These are phyloP conservation scores for Tuber indicum DNA, from an alignment of 495 filamentous ascomycete species.

Conservation along the genomic window DNA sequence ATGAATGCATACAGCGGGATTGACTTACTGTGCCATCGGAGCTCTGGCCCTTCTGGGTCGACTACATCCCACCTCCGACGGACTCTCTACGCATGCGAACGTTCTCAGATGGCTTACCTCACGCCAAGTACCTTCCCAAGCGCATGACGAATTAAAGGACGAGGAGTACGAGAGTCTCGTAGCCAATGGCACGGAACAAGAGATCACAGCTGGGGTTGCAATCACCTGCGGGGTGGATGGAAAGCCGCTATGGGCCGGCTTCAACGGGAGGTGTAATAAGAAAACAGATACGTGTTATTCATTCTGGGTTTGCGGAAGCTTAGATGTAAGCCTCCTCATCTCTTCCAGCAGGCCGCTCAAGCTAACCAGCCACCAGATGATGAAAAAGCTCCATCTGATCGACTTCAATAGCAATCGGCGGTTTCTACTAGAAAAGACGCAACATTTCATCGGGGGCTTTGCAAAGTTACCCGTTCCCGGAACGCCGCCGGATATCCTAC, in stretches of 20 bases:
- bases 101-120: constrained; percentile 61
- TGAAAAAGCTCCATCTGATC: constrained; percentile 58
- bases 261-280: constrained; percentile 88
- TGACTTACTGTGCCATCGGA: constrained; percentile 75
- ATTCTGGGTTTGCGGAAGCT: constrained; percentile 76
- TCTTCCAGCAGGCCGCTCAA: neutral
- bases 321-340: constrained; percentile 50
- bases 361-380: constrained; percentile 50
- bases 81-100: constrained; percentile 40
- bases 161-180: constrained; percentile 37
- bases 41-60: constrained; percentile 65
- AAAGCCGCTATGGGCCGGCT: constrained; percentile 49
- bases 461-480: constrained; percentile 62
- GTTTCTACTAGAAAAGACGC: constrained; percentile 82
- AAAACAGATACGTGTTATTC: constrained; percentile 86
- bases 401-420: constrained; percentile 56
- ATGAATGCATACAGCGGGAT: constrained; percentile 57
- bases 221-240: constrained; percentile 25
- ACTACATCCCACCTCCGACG: constrained; percentile 43
- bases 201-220: constrained; percentile 7
- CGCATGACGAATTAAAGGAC: constrained; percentile 49
- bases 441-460: constrained; percentile 86
- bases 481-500: constrained; percentile 76
- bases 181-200: constrained; percentile 27
- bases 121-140: constrained; percentile 57